phyloP scores from a whole-genome alignment of 768 basidiomycete genomes.

The Hericium rajendrae region DNA sequence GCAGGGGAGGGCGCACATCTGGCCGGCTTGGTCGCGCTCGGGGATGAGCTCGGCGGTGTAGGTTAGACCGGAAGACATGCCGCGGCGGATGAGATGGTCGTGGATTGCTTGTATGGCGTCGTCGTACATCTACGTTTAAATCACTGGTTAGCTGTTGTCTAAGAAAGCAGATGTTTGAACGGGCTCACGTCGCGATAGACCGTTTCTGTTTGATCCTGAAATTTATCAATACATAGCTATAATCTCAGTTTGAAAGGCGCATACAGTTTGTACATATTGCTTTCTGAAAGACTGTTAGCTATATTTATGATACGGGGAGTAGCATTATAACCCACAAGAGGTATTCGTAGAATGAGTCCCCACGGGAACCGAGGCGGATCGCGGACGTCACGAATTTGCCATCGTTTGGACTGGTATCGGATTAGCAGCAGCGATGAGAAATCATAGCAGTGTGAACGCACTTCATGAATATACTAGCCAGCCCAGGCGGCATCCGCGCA shows the following conservation, averaged over 20 bases:
- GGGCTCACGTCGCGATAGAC: slow-evolving; percentile 64
- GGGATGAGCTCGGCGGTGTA: slow-evolving; percentile 83
- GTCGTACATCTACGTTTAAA: slow-evolving; percentile 69
- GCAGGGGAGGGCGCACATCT: slow-evolving; percentile 23
- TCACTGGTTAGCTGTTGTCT: neutral
- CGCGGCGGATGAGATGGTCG: slow-evolving; percentile 58
- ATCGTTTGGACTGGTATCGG: slow-evolving; percentile 29
- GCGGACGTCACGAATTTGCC: slow-evolving; percentile 55
- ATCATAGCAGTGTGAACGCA: slow-evolving; percentile 20
- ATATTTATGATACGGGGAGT: slow-evolving; percentile 2
- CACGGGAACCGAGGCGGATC: slow-evolving; percentile 84
- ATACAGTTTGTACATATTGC: slow-evolving; percentile 75
- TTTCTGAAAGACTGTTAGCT: slow-evolving; percentile 30
- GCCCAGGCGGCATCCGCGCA: slow-evolving; percentile 54
- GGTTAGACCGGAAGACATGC: slow-evolving; percentile 44
- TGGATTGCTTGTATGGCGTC: slow-evolving; percentile 79
- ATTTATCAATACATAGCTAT: neutral
- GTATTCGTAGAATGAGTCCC: slow-evolving; percentile 93
- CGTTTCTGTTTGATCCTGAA: slow-evolving; percentile 59
- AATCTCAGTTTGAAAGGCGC: slow-evolving; percentile 1
- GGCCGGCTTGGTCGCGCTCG: slow-evolving; percentile 25
- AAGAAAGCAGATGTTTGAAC: neutral
- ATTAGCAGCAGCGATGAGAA: neutral
- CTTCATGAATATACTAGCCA: slow-evolving; percentile 83
- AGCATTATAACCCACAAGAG: slow-evolving; percentile 44